A percentile compares a stretch with the other conserved stretches of the same genome.
Evolutionary conservation across 1,139 yeast species (phyloP).

Genomic region (Pneumocystis canis): DNA sequence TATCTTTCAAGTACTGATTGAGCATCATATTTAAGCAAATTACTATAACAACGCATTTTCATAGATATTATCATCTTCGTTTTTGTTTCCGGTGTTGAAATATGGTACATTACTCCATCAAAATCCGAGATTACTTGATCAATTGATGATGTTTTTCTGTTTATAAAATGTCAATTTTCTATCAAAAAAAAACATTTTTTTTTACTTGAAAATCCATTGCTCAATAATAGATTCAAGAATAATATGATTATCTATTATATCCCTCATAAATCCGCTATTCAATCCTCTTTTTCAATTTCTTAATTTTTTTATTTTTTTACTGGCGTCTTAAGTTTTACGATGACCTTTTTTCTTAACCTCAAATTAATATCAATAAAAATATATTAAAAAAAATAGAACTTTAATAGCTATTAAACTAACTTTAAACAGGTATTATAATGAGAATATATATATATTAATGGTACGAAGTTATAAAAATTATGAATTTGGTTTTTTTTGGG

Average conservation of each 20-base stretch:
- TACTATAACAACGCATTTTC: constrained; percentile 63
- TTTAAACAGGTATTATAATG: neutral
- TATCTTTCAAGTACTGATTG: constrained; percentile 29
- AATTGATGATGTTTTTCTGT: constrained; percentile 40
- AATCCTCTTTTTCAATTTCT: neutral
- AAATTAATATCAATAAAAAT: neutral
- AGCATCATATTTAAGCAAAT: constrained; percentile 50
- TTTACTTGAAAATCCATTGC: neutral
- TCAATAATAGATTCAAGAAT: neutral
- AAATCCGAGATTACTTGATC: constrained; percentile 89
- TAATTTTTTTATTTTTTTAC: neutral
- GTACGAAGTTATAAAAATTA: neutral
- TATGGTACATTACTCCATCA: constrained; percentile 86
- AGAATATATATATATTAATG: neutral
- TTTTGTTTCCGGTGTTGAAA: constrained; percentile 67
- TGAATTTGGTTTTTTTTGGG: neutral
- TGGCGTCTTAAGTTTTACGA: neutral
- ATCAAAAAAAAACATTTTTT: neutral
- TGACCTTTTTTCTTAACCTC: neutral
- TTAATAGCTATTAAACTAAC: too few species aligned
- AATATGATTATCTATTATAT: neutral
- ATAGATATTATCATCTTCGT: constrained; percentile 52
- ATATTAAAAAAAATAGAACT: neutral
- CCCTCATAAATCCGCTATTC: neutral
- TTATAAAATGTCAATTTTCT: constrained; percentile 13